Evolutionary conservation across 2,329 filamentous ascomycete species (phyloP).

Genomic region (Exophiala viscosa): DNA sequence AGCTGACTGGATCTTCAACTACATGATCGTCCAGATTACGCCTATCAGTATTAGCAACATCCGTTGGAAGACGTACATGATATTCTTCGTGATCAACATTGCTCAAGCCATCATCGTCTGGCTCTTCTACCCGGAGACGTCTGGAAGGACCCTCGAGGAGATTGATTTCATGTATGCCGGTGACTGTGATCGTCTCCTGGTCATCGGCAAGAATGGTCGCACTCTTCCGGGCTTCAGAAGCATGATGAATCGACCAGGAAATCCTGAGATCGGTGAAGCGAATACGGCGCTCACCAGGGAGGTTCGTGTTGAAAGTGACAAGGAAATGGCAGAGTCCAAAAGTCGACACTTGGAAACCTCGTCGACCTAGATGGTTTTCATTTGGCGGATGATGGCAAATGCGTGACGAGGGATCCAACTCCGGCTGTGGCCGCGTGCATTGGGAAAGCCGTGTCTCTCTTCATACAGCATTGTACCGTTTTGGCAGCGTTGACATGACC

Average conservation of each 20-base stretch:
- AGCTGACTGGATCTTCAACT: slow-evolving; percentile 40
- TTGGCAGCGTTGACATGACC: too few relatives aligned
- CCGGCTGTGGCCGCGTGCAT: too few relatives aligned
- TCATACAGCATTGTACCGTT: too few relatives aligned
- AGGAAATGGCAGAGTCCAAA: too few relatives aligned
- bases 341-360: too few relatives aligned
- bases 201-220: slow-evolving; percentile 1
- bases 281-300: too few relatives aligned
- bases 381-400: too few relatives aligned
- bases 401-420: too few relatives aligned
- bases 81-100: slow-evolving; percentile 41
- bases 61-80: slow-evolving; percentile 44
- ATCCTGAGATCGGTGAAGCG: not conserved
- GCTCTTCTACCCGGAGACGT: slow-evolving; percentile 19
- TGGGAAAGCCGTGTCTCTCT: too few relatives aligned
- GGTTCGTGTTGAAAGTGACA: too few relatives aligned
- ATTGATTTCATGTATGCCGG: slow-evolving; percentile 4
- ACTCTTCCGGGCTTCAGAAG: slow-evolving; percentile 2
- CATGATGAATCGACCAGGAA: not conserved
- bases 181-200: not conserved
- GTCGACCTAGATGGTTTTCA: too few relatives aligned
- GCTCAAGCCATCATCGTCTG: slow-evolving; percentile 3
- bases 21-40: slow-evolving; percentile 37
- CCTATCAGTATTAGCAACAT: slow-evolving; percentile 42
- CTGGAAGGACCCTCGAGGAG: slow-evolving; percentile 17